Base-by-base conservation (phyloP, 176 grass and related monocot species). In the Carex pumila region DNA sequence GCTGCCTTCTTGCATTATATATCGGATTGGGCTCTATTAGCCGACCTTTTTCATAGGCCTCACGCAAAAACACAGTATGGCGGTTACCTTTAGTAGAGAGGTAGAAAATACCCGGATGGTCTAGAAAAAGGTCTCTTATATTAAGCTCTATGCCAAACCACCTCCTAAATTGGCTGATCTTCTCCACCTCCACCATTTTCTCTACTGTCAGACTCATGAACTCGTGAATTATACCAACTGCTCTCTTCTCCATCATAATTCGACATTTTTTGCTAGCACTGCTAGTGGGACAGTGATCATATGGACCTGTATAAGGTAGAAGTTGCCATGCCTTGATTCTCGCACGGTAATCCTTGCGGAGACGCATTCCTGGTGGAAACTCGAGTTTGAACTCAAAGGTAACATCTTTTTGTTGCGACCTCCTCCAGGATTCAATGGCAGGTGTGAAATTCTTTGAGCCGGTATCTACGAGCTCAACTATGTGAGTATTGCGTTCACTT, bases 141-240 rank as follows among this genome's bases (percentile, higher is more conserved):
- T 99, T 95, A 7, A 95, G 88, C 21, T 95, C 86, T 29, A 99
- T 88, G 25, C 96, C 89, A 81, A 95, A 92, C 91, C 91, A 95
- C 31, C 93, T 95, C 37, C 88, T 85, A 79, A 99, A 93, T 55
- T 99, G 93, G 71, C 91, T 99, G 60, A 95, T 88, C 87, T 95
- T 95, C 86, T 98, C 93, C 60, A 98, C 96, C 85, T 95, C 93
- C 87, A 89, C 89, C 93, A 89, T 95, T 82, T 98, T 98, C 89
- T 95, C 96, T 52, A 95, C 86, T 5, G 89, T 99, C 34, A 95
- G 74, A 85, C 91, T 99, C 15, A 99, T 67, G 61, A 99, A 91
- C 76, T 99, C 96, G 54, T 99, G 96, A 6, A 90, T 90, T 1
- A 98, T 89, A 75, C 85, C 96, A 61, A 89, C 91, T 0, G 96